Percentiles rank a stretch among this genome's conserved stretches.
phyloP scores from a whole-genome alignment of 768 basidiomycete species.

The Hygrophoropsis aurantiaca region DNA sequence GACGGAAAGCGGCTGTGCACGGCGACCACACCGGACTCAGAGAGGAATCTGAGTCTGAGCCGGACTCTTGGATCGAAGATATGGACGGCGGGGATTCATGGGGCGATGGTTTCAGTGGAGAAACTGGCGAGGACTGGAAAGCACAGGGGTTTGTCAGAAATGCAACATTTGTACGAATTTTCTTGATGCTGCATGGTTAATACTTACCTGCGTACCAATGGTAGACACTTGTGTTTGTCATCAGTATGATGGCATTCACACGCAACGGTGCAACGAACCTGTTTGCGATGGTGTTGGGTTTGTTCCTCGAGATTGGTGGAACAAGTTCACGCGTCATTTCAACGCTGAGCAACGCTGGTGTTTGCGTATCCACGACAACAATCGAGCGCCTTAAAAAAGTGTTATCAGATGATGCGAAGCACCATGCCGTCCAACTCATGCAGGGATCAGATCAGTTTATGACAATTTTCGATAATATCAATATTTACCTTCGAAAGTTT shows the following conservation, averaged over 20 bases:
- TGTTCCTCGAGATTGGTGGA: constrained; percentile 31
- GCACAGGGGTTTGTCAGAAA: constrained; percentile 19
- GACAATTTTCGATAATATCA: constrained; percentile 34
- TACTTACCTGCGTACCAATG: background rate
- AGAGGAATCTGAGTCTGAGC: too few relatives aligned
- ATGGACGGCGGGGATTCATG: too few relatives aligned
- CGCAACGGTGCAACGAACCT: constrained; percentile 29
- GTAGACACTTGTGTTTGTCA: constrained; percentile 12
- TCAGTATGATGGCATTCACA: constrained; percentile 22
- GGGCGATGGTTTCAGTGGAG: too few relatives aligned
- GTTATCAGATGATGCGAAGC: constrained; percentile 25
- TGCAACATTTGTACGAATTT: constrained; percentile 16
- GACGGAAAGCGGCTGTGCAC: too few relatives aligned
- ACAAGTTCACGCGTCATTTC: constrained; percentile 27
- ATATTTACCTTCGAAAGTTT: constrained; percentile 29
- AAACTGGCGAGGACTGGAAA: too few relatives aligned
- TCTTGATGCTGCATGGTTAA: background rate
- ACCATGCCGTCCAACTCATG: constrained; percentile 20
- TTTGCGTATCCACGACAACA: constrained; percentile 24
- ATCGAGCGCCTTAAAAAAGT: constrained; percentile 26
- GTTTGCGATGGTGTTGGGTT: constrained; percentile 26
- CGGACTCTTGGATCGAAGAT: too few relatives aligned
- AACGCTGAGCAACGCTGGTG: constrained; percentile 27
- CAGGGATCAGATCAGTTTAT: constrained; percentile 15
- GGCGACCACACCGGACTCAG: too few relatives aligned